Conservation (phyloP, 768 basidiomycete species). For the Strobilomyces confusus region DNA sequence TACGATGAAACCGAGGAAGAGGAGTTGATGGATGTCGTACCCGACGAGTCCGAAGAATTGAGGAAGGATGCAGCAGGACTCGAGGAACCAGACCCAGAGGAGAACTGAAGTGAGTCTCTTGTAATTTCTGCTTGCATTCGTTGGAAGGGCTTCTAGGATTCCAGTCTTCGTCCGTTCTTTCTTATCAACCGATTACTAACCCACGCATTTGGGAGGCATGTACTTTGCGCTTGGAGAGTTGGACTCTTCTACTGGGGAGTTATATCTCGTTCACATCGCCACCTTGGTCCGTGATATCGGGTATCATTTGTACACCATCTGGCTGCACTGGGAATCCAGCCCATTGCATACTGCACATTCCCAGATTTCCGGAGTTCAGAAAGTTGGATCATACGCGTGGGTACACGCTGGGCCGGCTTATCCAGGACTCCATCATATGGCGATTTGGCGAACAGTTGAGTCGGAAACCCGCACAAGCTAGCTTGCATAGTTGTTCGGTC, state of each 20-base stretch:
- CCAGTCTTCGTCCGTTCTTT: not conserved
- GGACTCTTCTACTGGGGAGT: too few relatives aligned
- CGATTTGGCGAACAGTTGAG: too few relatives aligned
- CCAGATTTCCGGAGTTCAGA: not conserved
- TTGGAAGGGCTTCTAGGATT: not conserved
- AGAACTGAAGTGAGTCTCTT: conserved; percentile 2
- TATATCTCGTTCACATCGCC: not conserved
- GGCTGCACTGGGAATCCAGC: not conserved
- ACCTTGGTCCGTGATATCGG: not conserved
- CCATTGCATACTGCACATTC: not conserved
- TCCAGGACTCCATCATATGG: too few relatives aligned
- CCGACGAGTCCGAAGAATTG: conserved; percentile 43
- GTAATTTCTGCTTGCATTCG: not conserved
- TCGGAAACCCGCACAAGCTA: too few relatives aligned
- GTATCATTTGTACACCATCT: not conserved
- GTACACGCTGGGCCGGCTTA: too few relatives aligned
- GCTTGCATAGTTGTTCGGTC: too few relatives aligned
- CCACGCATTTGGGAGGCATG: not conserved
- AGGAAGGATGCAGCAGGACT: conserved; percentile 36
- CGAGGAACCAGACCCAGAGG: conserved; percentile 26
- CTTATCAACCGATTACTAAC: not conserved
- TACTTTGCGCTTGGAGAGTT: not conserved
- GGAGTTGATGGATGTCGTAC: conserved; percentile 40
- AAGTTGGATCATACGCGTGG: not conserved
- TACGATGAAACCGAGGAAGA: conserved; percentile 39